phyloP scores from a whole-genome alignment of 2,329 filamentous ascomycete genomes.

The Pleoardoris graminearum region DNA sequence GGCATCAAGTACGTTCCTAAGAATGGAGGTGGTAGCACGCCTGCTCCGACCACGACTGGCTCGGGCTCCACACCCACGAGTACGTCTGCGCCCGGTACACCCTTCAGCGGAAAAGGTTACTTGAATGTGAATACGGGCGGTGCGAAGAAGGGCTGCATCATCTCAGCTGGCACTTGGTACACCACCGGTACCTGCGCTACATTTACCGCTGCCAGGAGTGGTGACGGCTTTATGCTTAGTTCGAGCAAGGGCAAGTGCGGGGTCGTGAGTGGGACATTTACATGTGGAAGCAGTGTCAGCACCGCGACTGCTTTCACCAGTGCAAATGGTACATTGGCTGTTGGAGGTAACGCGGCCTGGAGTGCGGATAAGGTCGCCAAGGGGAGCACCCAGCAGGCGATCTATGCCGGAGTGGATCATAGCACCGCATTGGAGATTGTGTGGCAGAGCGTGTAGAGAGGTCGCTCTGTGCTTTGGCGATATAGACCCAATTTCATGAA shows the following conservation, averaged over 20 bases:
- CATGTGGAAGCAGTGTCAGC: slow-evolving; percentile 57
- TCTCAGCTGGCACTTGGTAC: slow-evolving; percentile 69
- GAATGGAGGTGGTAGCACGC: slow-evolving; percentile 31
- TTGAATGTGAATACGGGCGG: slow-evolving; percentile 60
- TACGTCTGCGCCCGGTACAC: slow-evolving; percentile 42
- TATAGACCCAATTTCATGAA: too few relatives aligned
- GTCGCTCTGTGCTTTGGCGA: too few relatives aligned
- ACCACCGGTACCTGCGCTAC: slow-evolving; percentile 68
- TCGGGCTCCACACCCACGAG: slow-evolving; percentile 31
- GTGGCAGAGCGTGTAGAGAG: slow-evolving; percentile 36
- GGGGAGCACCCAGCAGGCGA: slow-evolving; percentile 50
- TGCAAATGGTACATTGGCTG: slow-evolving; percentile 42
- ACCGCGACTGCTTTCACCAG: slow-evolving; percentile 49
- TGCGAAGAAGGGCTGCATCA: slow-evolving; percentile 65
- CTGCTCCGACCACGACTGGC: slow-evolving; percentile 32
- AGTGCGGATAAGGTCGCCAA: slow-evolving; percentile 50
- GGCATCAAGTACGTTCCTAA: slow-evolving; percentile 71
- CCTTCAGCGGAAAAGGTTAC: slow-evolving; percentile 63
- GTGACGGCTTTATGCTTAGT: slow-evolving; percentile 37
- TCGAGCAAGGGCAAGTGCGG: slow-evolving; percentile 54
- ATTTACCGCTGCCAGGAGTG: slow-evolving; percentile 56
- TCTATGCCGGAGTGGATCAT: slow-evolving; percentile 47
- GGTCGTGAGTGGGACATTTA: slow-evolving; percentile 57
- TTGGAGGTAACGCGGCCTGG: slow-evolving; percentile 46
- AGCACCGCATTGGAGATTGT: slow-evolving; percentile 39